Percentiles rank a stretch among this genome's conserved stretches.
Conservation (phyloP, 139 green algal genomes). For the Pycnococcus provasolii region DNA sequence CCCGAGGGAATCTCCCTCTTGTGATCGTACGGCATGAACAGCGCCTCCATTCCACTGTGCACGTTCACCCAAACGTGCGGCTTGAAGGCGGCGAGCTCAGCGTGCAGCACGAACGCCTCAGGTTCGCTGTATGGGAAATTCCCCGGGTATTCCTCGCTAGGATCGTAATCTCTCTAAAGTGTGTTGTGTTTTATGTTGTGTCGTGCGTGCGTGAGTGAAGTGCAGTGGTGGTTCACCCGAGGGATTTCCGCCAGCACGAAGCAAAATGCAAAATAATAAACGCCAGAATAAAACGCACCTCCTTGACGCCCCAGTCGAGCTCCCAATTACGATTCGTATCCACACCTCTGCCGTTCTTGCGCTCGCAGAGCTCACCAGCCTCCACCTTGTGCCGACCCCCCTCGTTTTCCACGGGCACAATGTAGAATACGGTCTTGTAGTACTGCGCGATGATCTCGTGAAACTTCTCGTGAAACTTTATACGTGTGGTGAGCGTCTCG, state of each 20-base stretch:
- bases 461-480: no score
- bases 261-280: conserved; percentile 11
- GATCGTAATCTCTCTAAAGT: conserved; percentile 31
- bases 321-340: conserved; percentile 93
- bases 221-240: no score
- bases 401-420: conserved; percentile 89
- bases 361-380: conserved; percentile 69
- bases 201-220: no score
- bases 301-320: conserved; percentile 89
- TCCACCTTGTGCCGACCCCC: conserved; percentile 71
- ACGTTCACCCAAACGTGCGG: conserved; percentile 90
- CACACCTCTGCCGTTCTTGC: conserved; percentile 93
- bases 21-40: conserved; percentile 95
- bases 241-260: background rate
- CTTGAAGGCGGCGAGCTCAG: conserved; percentile 46
- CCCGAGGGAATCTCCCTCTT: conserved; percentile 27
- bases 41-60: conserved; percentile 90
- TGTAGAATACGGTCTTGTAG: conserved; percentile 43
- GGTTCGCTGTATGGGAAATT: conserved; percentile 66
- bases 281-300: conserved; percentile 28
- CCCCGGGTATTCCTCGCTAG: conserved; percentile 78
- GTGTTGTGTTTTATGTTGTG: background rate
- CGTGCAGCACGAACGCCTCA: conserved; percentile 58
- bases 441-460: no score
- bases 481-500: background rate